Conservation (phyloP, 306 rosid species). For the Glycyrrhiza uralensis region DNA sequence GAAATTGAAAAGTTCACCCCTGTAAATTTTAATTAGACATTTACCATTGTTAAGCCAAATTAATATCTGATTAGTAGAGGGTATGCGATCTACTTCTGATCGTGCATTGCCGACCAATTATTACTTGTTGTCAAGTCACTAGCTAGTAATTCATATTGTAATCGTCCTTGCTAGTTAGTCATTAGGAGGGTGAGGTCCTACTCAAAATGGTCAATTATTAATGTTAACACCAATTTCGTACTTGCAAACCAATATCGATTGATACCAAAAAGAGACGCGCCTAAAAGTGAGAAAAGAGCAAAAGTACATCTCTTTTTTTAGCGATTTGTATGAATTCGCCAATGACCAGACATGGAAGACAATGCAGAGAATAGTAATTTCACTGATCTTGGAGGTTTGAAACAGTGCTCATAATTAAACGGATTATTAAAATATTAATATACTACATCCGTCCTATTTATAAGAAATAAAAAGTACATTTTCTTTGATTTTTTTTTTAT, state of each 20-base stretch:
- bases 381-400: constrained; percentile 19
- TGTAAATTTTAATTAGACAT: background rate
- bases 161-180: constrained; percentile 4
- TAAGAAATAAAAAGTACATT: no score
- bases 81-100: background rate
- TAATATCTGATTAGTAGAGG: background rate
- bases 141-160: constrained; percentile 11
- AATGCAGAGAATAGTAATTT: background rate
- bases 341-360: constrained; percentile 24
- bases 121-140: constrained; percentile 13
- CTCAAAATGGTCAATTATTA: constrained; percentile 39
- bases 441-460: no score
- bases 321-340: constrained; percentile 24
- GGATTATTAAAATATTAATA: no score
- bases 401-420: no score
- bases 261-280: constrained; percentile 33
- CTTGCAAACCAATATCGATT: constrained; percentile 32
- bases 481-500: no score
- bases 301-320: constrained; percentile 45
- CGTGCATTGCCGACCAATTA: background rate
- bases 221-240: constrained; percentile 42
- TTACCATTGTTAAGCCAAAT: background rate
- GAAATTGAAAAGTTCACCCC: background rate
- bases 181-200: constrained; percentile 26
- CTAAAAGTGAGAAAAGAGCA: constrained; percentile 33